These are phyloP conservation scores for Butyriboletus loyo DNA, from an alignment of 768 basidiomycete species.

Conservation along the genomic window DNA sequence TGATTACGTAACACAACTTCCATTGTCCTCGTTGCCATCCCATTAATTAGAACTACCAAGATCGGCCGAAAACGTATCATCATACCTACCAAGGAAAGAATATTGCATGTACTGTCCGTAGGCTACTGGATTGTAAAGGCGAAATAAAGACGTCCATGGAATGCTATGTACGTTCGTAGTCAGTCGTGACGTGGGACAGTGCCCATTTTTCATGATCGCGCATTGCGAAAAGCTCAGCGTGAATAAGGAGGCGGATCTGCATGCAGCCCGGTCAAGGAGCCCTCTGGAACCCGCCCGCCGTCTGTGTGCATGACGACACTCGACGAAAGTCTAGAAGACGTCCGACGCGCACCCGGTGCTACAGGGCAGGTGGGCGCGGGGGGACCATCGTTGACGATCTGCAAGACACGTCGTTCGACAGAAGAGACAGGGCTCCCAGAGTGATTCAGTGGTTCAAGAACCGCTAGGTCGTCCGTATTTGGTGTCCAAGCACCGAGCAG, in stretches of 20 bases:
- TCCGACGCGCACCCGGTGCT: not conserved
- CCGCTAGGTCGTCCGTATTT: slow-evolving; percentile 20
- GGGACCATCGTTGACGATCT: slow-evolving; percentile 25
- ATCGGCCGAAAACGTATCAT: not conserved
- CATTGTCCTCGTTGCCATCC: slow-evolving; percentile 26
- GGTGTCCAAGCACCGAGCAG: slow-evolving; percentile 12
- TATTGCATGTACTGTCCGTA: slow-evolving; percentile 16
- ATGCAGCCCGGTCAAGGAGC: not conserved
- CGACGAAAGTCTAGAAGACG: not conserved
- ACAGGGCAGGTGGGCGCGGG: slow-evolving; percentile 19
- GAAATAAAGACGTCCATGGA: slow-evolving; percentile 9
- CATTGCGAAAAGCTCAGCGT: slow-evolving; percentile 1
- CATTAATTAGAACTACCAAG: slow-evolving; percentile 6
- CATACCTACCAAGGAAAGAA: slow-evolving; percentile 1
- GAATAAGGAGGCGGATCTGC: slow-evolving; percentile 26
- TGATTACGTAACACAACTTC: slow-evolving; percentile 17
- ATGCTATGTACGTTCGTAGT: slow-evolving; percentile 10
- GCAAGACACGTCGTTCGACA: slow-evolving; percentile 25
- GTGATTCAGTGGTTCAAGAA: slow-evolving; percentile 16
- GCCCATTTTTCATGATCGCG: slow-evolving; percentile 2
- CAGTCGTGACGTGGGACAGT: slow-evolving; percentile 9
- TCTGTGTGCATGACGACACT: slow-evolving; percentile 27
- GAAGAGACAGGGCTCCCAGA: slow-evolving; percentile 20
- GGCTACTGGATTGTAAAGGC: too few species aligned
- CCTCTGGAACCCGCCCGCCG: slow-evolving; percentile 17